A percentile compares a stretch with the other conserved stretches of the same genome.
Conservation (phyloP, 345 rosid species). For the Leavenworthia alabamica region DNA sequence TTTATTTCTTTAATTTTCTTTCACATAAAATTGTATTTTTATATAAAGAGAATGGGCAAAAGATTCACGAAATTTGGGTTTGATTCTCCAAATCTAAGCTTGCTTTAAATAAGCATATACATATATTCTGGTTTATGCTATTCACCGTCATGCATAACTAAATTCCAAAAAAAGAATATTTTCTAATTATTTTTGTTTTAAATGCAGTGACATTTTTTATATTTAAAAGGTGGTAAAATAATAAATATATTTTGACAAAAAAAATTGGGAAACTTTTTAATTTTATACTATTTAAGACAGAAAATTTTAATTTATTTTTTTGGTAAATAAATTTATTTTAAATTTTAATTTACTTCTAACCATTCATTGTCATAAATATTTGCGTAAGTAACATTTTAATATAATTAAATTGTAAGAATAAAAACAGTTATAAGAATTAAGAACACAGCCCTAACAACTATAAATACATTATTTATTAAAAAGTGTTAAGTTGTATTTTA, state of each 20-base stretch:
- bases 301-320: not conserved
- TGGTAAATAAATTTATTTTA: too few relatives aligned
- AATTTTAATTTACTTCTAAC: too few relatives aligned
- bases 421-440: too few relatives aligned
- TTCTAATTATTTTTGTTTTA: not conserved
- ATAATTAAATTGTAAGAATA: too few relatives aligned
- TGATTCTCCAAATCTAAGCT: conserved; percentile 35
- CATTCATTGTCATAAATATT: too few relatives aligned
- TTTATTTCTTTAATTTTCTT: not conserved
- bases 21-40: conserved; percentile 4
- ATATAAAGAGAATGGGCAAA: conserved; percentile 22
- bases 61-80: conserved; percentile 32
- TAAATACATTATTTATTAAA: too few relatives aligned
- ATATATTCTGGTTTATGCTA: conserved; percentile 20
- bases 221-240: too few relatives aligned
- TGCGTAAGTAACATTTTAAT: too few relatives aligned
- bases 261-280: too few relatives aligned
- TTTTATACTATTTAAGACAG: not conserved
- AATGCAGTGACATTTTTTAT: not conserved
- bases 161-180: not conserved
- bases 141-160: conserved; percentile 13
- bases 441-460: too few relatives aligned
- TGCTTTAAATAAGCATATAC: conserved; percentile 28
- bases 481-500: too few relatives aligned
- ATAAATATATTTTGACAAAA: too few relatives aligned